These are phyloP conservation scores for Thielaviopsis musarum DNA, from an alignment of 2,329 filamentous ascomycete genomes.

Conservation along the genomic window DNA sequence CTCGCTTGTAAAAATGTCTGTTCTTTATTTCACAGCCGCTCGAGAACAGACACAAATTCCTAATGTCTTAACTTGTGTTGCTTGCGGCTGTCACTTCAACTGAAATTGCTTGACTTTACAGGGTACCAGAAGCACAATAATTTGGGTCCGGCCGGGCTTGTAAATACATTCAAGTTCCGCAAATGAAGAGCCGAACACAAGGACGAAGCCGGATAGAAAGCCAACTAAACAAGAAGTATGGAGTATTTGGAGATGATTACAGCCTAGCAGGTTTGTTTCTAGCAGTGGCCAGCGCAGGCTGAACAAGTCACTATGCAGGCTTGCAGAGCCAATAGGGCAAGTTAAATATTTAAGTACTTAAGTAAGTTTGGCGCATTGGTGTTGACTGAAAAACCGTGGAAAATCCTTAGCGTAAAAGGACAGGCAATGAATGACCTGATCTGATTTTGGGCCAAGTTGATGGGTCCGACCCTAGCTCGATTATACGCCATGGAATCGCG, in stretches of 20 bases:
- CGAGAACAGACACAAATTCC: not conserved
- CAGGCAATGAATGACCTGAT: not conserved
- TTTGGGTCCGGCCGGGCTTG: not conserved
- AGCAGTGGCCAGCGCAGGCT: too few relatives aligned
- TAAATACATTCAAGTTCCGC: not conserved
- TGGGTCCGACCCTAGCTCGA: not conserved
- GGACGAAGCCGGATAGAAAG: too few relatives aligned
- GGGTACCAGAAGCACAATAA: not conserved
- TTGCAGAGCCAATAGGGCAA: too few relatives aligned
- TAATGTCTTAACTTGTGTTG: not conserved
- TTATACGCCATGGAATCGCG: not conserved
- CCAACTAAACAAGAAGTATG: too few relatives aligned
- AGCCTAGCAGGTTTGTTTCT: too few relatives aligned
- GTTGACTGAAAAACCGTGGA: not conserved
- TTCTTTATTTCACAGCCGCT: not conserved
- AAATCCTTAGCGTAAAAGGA: not conserved
- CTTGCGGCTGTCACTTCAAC: not conserved
- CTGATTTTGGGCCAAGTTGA: not conserved
- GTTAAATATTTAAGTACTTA: too few relatives aligned
- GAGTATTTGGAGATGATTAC: too few relatives aligned
- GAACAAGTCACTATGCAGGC: too few relatives aligned
- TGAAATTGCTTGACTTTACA: not conserved
- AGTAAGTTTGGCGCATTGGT: not conserved
- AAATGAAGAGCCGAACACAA: not conserved
- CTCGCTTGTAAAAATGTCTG: not conserved